Base-by-base conservation (phyloP, 1,139 yeast genomes). In the Magnusiomyces suaveolens region DNA sequence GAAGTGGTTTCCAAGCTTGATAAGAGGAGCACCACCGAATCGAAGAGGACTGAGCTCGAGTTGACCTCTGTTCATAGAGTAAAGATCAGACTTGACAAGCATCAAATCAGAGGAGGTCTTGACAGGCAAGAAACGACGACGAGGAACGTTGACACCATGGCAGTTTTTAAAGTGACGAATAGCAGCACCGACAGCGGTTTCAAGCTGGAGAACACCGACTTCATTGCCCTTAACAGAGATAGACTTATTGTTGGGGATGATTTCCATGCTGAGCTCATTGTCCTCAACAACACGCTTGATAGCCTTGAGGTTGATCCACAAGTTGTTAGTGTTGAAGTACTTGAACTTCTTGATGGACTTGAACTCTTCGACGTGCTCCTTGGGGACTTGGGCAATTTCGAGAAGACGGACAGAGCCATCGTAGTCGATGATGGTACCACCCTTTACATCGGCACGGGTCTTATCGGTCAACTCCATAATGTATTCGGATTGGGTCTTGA, bases 131-230 rank as follows among this genome's bases (percentile, higher is more conserved):
- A 92, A 92, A 70, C 98, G 84, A 48, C 96, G 80, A 76, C 98
- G 87, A 72, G 98, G 97, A 39, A 92, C 98, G 66, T 89, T 96
- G 65, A 92, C 95, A 73, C 98, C 98, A 67, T 89, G 97, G 33
- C 97, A 97, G 65, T 88, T 87, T 63, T 84, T 79, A 73, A 94
- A 92, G 73, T 90, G 94, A 74, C 96, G 87, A 69, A 92, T 92
- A 54, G 98, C 97, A 46, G 98, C 98, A 77, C 98, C 98, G 62
- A 89, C 96, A 26, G 98, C 98, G 53, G 98, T 92, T 76, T 92
- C 98, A 68, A 92, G 82, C 76, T 92, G 98, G 67, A 92, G 75
- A 53, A 92, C 97, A 66, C 85, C 84, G 64, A 86, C 78, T 60
- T 89, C 96, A 54, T 78, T 75, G 60, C 82, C 80, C 57, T 95